Conservation (phyloP, 208 protist genomes). For the Angomonas deanei region DNA sequence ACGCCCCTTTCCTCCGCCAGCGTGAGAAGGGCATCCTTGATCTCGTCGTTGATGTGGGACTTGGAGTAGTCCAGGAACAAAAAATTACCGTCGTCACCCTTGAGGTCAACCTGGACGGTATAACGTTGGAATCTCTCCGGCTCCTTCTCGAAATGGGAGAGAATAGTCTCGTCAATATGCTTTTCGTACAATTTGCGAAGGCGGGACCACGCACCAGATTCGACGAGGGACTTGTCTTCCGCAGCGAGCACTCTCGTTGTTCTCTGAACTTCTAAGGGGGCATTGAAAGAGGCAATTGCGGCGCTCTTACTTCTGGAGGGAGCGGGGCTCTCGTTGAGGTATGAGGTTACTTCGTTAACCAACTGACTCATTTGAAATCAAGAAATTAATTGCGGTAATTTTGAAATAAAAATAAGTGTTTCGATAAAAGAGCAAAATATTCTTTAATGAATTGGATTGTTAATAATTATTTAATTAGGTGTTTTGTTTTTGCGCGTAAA, state of each 20-base stretch:
- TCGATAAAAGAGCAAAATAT: background rate
- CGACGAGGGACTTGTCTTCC: constrained; percentile 32
- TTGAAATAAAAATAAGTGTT: background rate
- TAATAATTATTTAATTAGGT: no score
- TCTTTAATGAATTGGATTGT: background rate
- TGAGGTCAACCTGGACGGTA: constrained; percentile 58
- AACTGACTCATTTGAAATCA: constrained; percentile 38
- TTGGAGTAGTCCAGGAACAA: constrained; percentile 96
- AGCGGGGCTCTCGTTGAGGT: constrained; percentile 37
- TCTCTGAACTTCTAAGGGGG: constrained; percentile 43
- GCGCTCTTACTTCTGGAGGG: constrained; percentile 31
- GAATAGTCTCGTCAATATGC: constrained; percentile 49
- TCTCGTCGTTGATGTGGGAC: constrained; percentile 92
- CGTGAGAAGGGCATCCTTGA: constrained; percentile 77
- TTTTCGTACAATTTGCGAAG: constrained; percentile 68
- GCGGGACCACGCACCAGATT: constrained; percentile 45
- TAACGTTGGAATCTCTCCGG: constrained; percentile 59
- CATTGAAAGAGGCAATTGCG: constrained; percentile 55
- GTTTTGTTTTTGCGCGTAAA: no score
- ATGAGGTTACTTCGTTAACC: constrained; percentile 26
- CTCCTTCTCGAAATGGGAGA: constrained; percentile 62
- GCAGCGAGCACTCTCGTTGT: constrained; percentile 30
- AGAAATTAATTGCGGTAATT: background rate
- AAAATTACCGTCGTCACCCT: constrained; percentile 59
- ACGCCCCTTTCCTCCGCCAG: constrained; percentile 83